Evolutionary conservation across 2,329 filamentous ascomycete species (phyloP).

Genomic region (Allantophomopsis lycopodina): DNA sequence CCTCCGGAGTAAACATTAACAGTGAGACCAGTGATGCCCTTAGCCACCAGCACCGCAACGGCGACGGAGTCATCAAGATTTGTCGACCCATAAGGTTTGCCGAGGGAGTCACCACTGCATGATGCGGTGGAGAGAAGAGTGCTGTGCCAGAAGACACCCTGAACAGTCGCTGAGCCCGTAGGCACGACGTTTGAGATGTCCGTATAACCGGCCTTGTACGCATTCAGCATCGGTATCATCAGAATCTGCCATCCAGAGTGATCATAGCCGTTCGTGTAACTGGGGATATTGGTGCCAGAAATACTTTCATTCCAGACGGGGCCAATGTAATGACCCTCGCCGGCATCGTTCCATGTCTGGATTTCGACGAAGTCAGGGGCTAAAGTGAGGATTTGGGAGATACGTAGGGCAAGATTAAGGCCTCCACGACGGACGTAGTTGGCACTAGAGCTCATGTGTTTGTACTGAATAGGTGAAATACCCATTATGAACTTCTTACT

Average conservation of each 20-base stretch:
- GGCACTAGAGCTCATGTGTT: slow-evolving; percentile 16
- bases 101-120: not conserved
- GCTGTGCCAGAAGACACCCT: slow-evolving; percentile 18
- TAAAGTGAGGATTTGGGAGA: slow-evolving; percentile 16
- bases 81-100: not conserved
- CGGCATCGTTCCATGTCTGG: slow-evolving; percentile 26
- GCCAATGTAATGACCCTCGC: slow-evolving; percentile 25
- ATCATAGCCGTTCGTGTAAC: slow-evolving; percentile 17
- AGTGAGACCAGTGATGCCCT: not conserved
- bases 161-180: slow-evolving; percentile 6
- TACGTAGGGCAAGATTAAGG: slow-evolving; percentile 19
- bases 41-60: not conserved
- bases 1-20: not conserved
- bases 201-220: slow-evolving; percentile 20
- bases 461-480: slow-evolving; percentile 23
- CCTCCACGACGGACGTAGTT: slow-evolving; percentile 22
- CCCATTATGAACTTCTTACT: slow-evolving; percentile 25
- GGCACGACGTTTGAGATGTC: slow-evolving; percentile 10
- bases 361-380: slow-evolving; percentile 23
- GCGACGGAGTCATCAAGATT: not conserved
- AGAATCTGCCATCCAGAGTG: slow-evolving; percentile 22
- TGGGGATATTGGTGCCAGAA: slow-evolving; percentile 11
- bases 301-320: slow-evolving; percentile 22
- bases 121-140: slow-evolving; percentile 4
- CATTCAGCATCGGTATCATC: slow-evolving; percentile 18